Evolutionary conservation across 2,329 filamentous ascomycete species (phyloP).

Genomic region (Pseudocercospora pini-densiflorae): DNA sequence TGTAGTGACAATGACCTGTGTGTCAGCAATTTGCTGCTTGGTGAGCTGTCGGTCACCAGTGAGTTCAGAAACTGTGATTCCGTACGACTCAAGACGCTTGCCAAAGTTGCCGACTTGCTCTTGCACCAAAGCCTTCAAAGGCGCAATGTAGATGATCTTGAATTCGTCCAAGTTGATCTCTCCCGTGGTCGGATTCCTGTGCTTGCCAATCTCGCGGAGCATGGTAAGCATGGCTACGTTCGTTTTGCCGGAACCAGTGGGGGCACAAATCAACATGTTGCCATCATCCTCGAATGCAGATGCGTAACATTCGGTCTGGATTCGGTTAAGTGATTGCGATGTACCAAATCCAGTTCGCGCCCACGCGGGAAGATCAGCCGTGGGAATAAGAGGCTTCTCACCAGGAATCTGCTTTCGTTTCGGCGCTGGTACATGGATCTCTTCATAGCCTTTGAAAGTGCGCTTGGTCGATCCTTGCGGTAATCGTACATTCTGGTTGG

Average conservation of each 20-base stretch:
- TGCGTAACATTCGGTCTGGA: constrained; percentile 92
- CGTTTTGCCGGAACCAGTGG: constrained; percentile 96
- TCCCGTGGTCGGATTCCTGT: constrained; percentile 85
- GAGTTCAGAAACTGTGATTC: constrained; percentile 90
- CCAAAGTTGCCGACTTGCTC: constrained; percentile 99
- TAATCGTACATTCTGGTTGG: constrained; percentile 92
- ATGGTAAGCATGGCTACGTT: constrained; percentile 99
- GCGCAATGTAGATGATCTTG: constrained; percentile 98
- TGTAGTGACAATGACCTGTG: constrained; percentile 96
- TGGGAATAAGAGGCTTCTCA: constrained; percentile 76
- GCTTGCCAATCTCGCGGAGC: constrained; percentile 93
- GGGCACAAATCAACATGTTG: constrained; percentile 97
- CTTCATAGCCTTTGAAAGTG: constrained; percentile 97
- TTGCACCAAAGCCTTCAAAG: constrained; percentile 92
- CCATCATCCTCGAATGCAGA: constrained; percentile 91
- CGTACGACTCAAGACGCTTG: constrained; percentile 85
- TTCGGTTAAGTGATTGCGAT: constrained; percentile 87
- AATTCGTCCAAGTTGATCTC: constrained; percentile 95
- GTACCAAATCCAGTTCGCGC: constrained; percentile 82
- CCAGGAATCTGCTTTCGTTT: constrained; percentile 82
- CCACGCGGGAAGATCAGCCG: constrained; percentile 91
- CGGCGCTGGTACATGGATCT: constrained; percentile 94
- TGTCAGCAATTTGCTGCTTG: constrained; percentile 97
- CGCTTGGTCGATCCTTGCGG: constrained; percentile 94
- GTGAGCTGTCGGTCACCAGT: constrained; percentile 98